Base-by-base conservation (phyloP, 2,329 filamentous ascomycete genomes). In the Thermothelomyces thermophilus region DNA sequence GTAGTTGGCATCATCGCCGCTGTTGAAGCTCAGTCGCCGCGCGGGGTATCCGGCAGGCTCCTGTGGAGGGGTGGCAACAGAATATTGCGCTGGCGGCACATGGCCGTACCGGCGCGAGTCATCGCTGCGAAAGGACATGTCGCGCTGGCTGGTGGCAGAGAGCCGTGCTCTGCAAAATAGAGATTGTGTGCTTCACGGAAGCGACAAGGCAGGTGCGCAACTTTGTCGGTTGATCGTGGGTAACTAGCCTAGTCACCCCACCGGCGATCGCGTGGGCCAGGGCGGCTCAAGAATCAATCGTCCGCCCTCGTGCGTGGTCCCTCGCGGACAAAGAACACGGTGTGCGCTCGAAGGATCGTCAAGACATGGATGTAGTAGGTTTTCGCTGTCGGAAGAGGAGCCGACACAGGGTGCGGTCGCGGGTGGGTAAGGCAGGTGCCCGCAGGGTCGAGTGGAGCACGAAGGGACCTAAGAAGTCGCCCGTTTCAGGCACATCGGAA, bases 11-110 rank as follows among this genome's bases (percentile, higher is more conserved):
- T 91, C 86, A 65, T 93, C 87, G 56, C 84, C 86, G 58, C 76
- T 80, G 65, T 89, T 83, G 71, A 87, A 90, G 71, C 85, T 91
- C 42, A 80, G 77, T 56, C 80, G 77, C 57, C 86, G 75, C 37
- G 63, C 64, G 5, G 70, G 66, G 56, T 72, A 70, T 33, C 62
- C 51, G 31, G 36, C 55, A 5, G 53, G 41, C 41, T 56, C 50
- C 24, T 56, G 41, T 39, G 70, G 66, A 54, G 67, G 71, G 52
- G 66, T 66, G 41, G 73, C 69, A 56, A 79, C 69, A 14, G 78
- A 74, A 59, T 84, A 84, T 63, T 83, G 80, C 26, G 81, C 80
- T 14, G 81, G 82, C 54, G 82, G 81, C 43, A 84, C 69, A 67
- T 84, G 79, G 68, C 81, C 81, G 60, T 84, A 84, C 40, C 80